Evolutionary conservation across 2,329 filamentous ascomycete species (phyloP).

Genomic region (Aureobasidium lini): DNA sequence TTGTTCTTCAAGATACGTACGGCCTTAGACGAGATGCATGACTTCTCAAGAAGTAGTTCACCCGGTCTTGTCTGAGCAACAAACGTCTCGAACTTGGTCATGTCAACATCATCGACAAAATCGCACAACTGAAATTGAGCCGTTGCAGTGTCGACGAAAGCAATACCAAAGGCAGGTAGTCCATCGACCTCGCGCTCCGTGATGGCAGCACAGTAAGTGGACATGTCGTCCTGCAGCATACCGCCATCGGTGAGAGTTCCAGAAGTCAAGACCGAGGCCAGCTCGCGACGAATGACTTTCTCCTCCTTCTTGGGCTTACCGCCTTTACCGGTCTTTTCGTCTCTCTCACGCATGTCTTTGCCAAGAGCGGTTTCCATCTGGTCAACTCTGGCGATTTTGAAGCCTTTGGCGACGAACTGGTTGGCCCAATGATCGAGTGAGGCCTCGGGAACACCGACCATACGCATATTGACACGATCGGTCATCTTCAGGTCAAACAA

Average conservation of each 20-base stretch:
- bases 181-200: slow-evolving; percentile 64
- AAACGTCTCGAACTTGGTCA: slow-evolving; percentile 96
- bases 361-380: slow-evolving; percentile 92
- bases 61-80: slow-evolving; percentile 85
- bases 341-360: slow-evolving; percentile 97
- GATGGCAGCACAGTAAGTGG: slow-evolving; percentile 90
- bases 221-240: slow-evolving; percentile 98
- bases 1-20: slow-evolving; percentile 94
- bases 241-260: slow-evolving; percentile 91
- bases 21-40: slow-evolving; percentile 75
- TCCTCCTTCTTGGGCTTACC: slow-evolving; percentile 65
- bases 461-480: slow-evolving; percentile 97
- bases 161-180: slow-evolving; percentile 77
- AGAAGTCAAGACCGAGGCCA: slow-evolving; percentile 82
- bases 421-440: slow-evolving; percentile 96
- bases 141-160: slow-evolving; percentile 91
- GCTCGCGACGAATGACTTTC: slow-evolving; percentile 86
- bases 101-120: slow-evolving; percentile 82
- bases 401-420: slow-evolving; percentile 96
- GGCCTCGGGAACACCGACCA: slow-evolving; percentile 95
- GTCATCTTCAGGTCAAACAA: slow-evolving; percentile 97
- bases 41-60: slow-evolving; percentile 85
- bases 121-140: slow-evolving; percentile 91
- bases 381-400: slow-evolving; percentile 93
- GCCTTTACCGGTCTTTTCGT: slow-evolving; percentile 41